Evolutionary conservation across 257 asterid species (phyloP), one percentile per base, ranked within the genome.

Genomic region (Solanum dulcamara): DNA sequence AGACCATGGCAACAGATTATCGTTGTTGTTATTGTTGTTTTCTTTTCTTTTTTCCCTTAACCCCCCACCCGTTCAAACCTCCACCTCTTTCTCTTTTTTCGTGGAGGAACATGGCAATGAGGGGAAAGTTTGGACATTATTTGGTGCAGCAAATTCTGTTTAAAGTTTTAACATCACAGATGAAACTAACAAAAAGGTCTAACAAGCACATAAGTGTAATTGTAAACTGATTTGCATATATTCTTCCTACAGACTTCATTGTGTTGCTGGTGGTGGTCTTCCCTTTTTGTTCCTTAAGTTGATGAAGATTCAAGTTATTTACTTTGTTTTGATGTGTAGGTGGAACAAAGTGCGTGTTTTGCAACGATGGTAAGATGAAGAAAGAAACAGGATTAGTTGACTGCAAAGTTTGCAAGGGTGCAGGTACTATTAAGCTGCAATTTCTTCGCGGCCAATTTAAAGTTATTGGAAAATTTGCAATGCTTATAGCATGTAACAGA

Each of bases 391-490:
- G 98, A 80, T 85, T 91, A 48, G 98, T 93, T 17, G 96, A 96
- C 83, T 96, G 99, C 88, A 94, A 90, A 87, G 98, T 96, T 42
- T 96, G 99, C 98, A 96, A 92, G 89, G 99, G 99, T 82, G 96
- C 98, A 92, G 98, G 99, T 93, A 88, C 20, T 35, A 40, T 26
- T 10, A 17, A 18, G 32, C 66, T 53, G 5, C 22, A 44, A 7
- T 11, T 81, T 32, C 35, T 14, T 67, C 38, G 0, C 53, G 15
- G 28, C 6, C 66, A 75, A 1, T 46, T 7, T 77, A 18, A 8
- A 4, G 57, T 77, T 15, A 17, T 28, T 11, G 6, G 15, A 4
- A 0, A 17, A 18, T 46, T 44, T 77, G 64, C 42, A 77, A 46
- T 77, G 15, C 18, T 48, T 48, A 28, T 46, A 77, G 26, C 83